Base-by-base conservation (phyloP, 2,329 filamentous ascomycete genomes). In the Periglandula ipomoeae region DNA sequence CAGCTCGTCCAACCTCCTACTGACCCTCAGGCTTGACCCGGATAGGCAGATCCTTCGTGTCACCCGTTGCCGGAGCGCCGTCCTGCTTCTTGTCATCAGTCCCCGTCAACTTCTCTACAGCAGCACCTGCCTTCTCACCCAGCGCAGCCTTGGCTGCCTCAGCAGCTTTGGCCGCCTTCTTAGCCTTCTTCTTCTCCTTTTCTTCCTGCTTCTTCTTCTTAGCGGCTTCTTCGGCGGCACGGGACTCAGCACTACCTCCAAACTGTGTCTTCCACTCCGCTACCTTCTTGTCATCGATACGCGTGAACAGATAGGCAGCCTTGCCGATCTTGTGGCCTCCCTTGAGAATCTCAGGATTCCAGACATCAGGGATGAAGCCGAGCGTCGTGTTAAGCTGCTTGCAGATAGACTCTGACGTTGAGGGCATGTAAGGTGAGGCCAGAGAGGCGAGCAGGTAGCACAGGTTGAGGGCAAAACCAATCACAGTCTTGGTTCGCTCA, bases 371-470 rank as follows among this genome's bases (percentile, higher is more conserved):
- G 43, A 64, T 53, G 51, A 57, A 52, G 75, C 51, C 55, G 66
- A 59, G 78, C 68, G 51, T 65, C 54, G 47, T 79, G 63, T 42
- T 79, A 24, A 97, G 78, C 70, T 96, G 91, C 53, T 78, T 68
- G 55, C 88, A 79, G 57, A 96, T 95, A 27, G 81, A 80, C 51
- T 76, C 76, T 3, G 85, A 75, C 8, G 85, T 90, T n/a, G 77
- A 76, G 37, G 89, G 89, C 75, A 96, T 87, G 69, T 91, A 96
- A 0, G 90, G 90, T 46, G 82, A 80, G 49, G 90, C 78, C 39
- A 95, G 70, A 47, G 81, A 83, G 20, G 89, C 87, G 43, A 95
- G 76, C 27, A 96, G 81, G 61, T 91, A 82, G 47, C 91, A 82
- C 55, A 90, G 79, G 69, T 94, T 94, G 52, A 95, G 73, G 1